Evolutionary conservation across 2,329 filamentous ascomycete genomes (phyloP).

Genomic region (Colletotrichum eremochloae): DNA sequence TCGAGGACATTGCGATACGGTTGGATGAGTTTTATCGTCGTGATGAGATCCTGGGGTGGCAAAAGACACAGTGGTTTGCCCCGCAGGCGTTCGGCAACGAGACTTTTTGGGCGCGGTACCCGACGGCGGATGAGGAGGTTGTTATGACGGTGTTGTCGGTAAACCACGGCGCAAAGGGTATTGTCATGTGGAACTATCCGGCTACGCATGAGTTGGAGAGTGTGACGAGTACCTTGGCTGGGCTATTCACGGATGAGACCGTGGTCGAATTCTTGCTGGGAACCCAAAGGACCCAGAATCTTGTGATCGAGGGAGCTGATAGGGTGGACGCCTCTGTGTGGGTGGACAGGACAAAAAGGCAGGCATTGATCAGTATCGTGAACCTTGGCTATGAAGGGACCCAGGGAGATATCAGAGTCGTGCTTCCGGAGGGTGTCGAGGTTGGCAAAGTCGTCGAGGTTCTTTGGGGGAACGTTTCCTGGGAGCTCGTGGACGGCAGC

Average conservation of each 20-base stretch:
- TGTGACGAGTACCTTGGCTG: conserved; percentile 56
- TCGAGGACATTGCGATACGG: conserved; percentile 63
- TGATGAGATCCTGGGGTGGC: conserved; percentile 59
- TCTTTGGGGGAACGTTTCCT: conserved; percentile 29
- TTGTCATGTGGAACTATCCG: conserved; percentile 63
- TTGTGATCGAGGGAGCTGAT: conserved; percentile 27
- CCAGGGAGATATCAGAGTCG: conserved; percentile 18
- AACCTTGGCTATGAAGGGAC: conserved; percentile 17
- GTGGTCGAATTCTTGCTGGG: conserved; percentile 53
- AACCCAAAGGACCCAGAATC: conserved; percentile 21
- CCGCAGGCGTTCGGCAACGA: conserved; percentile 64
- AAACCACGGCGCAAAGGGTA: conserved; percentile 59
- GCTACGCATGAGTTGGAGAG: conserved; percentile 52
- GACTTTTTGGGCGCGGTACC: conserved; percentile 62
- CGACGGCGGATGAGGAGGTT: conserved; percentile 57
- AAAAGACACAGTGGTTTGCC: conserved; percentile 58
- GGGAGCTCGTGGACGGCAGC: conserved; percentile 2
- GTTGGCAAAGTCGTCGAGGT: not conserved
- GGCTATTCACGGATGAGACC: conserved; percentile 52
- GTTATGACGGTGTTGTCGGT: conserved; percentile 61
- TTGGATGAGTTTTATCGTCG: conserved; percentile 56
- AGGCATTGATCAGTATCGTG: conserved; percentile 29
- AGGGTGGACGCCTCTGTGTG: conserved; percentile 33
- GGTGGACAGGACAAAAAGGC: conserved; percentile 6
- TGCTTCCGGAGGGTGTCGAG: conserved; percentile 7